Conservation (phyloP, 2,329 filamentous ascomycete genomes). For the Tympanopsis confertula region DNA sequence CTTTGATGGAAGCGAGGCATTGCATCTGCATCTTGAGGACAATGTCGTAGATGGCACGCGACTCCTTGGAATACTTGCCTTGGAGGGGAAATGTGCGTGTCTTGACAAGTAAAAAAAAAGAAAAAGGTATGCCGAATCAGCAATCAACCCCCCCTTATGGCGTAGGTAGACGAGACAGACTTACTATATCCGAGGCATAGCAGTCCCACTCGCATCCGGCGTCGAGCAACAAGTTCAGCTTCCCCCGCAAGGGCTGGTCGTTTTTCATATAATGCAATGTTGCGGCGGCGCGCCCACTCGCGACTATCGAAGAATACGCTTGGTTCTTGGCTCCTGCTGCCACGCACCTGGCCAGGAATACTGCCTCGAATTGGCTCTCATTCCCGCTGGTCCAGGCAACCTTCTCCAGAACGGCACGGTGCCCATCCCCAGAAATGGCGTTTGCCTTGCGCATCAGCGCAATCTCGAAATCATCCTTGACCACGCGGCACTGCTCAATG, state of each 20-base stretch:
- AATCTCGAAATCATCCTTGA: constrained; percentile 68
- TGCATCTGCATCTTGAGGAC: constrained; percentile 80
- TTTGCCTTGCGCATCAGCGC: constrained; percentile 65
- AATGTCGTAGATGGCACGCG: constrained; percentile 66
- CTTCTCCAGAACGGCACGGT: constrained; percentile 47
- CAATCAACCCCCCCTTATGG: background rate
- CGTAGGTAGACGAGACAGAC: constrained; percentile 8
- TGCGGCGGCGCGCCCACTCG: constrained; percentile 66
- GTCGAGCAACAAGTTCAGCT: constrained; percentile 73
- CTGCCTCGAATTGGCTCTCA: constrained; percentile 72
- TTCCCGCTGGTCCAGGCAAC: constrained; percentile 54
- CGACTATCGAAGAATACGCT: constrained; percentile 80
- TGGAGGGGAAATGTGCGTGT: constrained; percentile 79
- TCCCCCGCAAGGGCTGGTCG: constrained; percentile 54
- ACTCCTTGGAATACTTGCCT: constrained; percentile 59
- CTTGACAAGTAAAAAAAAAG: constrained; percentile 42
- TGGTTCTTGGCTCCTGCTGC: constrained; percentile 68
- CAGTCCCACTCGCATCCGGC: constrained; percentile 68
- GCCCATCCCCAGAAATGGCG: constrained; percentile 52
- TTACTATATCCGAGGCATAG: constrained; percentile 58
- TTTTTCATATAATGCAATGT: constrained; percentile 84
- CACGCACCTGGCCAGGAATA: constrained; percentile 68
- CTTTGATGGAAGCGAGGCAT: constrained; percentile 61
- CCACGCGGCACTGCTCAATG: constrained; percentile 56
- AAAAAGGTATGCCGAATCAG: constrained; percentile 18